Conservation (phyloP, 2,329 filamentous ascomycete genomes). For the Alternaria infectoria region DNA sequence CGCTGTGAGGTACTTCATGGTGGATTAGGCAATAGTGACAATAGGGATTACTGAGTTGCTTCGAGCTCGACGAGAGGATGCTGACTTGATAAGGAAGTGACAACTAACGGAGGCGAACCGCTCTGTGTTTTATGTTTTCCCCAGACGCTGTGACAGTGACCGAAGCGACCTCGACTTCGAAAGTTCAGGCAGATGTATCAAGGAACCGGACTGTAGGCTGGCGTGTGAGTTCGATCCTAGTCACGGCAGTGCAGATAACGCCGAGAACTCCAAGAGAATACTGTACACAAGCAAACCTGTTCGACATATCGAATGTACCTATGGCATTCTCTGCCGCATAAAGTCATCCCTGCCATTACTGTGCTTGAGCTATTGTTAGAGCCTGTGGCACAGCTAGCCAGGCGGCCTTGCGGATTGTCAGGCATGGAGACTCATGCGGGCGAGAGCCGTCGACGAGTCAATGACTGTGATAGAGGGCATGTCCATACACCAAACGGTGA, state of each 20-base stretch:
- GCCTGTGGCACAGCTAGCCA: constrained; percentile 27
- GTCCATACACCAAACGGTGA: constrained; percentile 13
- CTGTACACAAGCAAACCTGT: constrained; percentile 25
- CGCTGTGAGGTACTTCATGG: constrained; percentile 29
- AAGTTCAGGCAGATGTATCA: constrained; percentile 12
- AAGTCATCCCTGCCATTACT: constrained; percentile 8
- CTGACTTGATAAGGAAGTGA: constrained; percentile 5
- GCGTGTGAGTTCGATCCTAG: constrained; percentile 17
- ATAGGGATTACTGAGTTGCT: neutral
- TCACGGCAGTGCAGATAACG: neutral
- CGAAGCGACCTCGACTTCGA: constrained; percentile 20
- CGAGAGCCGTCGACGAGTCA: constrained; percentile 19
- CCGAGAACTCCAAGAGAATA: constrained; percentile 15
- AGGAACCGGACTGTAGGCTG: constrained; percentile 22
- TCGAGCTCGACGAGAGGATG: neutral
- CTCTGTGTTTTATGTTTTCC: constrained; percentile 26
- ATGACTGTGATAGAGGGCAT: constrained; percentile 12
- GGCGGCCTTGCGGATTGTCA: constrained; percentile 16
- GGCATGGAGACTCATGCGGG: constrained; percentile 27
- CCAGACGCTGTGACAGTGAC: constrained; percentile 16
- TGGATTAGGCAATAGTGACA: neutral
- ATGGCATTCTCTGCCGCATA: constrained; percentile 10
- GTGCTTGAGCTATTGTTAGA: constrained; percentile 8
- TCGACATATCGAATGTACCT: constrained; percentile 18
- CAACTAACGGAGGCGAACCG: constrained; percentile 8